phyloP scores from a whole-genome alignment of 192 early-diverging fungal genomes.

The Oehlia diaphana region DNA sequence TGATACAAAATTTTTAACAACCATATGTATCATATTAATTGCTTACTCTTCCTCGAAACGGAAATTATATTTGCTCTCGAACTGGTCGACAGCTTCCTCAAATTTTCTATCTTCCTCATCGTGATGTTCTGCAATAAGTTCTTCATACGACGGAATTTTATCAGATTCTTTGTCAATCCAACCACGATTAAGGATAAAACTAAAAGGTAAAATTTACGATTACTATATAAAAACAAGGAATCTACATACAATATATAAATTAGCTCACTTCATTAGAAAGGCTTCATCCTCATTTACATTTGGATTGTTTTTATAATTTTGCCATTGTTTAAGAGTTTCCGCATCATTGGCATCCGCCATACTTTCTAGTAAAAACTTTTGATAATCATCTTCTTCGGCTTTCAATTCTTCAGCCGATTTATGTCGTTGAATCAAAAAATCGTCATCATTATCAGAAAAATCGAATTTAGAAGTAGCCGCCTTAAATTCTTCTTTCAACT shows the following conservation, averaged over 20 bases:
- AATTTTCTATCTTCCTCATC: constrained; percentile 71
- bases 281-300: constrained; percentile 53
- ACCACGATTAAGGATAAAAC: constrained; percentile 88
- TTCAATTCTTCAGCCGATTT: constrained; percentile 77
- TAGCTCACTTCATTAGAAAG: constrained; percentile 78
- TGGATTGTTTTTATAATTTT: constrained; percentile 51
- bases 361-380: constrained; percentile 81
- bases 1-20: too few species aligned
- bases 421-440: constrained; percentile 70
- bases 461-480: constrained; percentile 37
- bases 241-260: background rate
- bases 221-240: background rate
- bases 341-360: constrained; percentile 57
- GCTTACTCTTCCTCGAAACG: constrained; percentile 86
- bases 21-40: background rate
- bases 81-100: constrained; percentile 79
- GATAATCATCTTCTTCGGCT: constrained; percentile 88
- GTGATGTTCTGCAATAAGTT: constrained; percentile 56
- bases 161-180: constrained; percentile 84
- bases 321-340: constrained; percentile 62
- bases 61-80: constrained; percentile 92
- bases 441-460: constrained; percentile 56
- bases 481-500: constrained; percentile 74
- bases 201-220: constrained; percentile 28
- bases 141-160: constrained; percentile 64